These are phyloP conservation scores for Fusarium mangiferae DNA, from an alignment of 2,329 filamentous ascomycete species.

Conservation along the genomic window DNA sequence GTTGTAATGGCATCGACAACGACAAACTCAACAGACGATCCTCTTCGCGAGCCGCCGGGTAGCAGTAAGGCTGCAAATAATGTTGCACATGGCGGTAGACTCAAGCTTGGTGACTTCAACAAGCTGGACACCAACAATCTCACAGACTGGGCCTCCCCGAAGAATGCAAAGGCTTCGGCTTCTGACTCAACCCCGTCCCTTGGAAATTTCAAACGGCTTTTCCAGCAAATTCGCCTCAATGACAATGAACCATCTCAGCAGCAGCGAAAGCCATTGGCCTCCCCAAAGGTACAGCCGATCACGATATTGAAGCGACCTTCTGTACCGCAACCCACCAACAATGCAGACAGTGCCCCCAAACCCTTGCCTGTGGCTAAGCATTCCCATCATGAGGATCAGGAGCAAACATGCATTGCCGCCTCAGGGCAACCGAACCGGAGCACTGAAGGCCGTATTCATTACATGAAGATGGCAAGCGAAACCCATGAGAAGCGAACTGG, in stretches of 20 bases:
- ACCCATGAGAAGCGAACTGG: constrained; percentile 91
- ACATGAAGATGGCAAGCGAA: constrained; percentile 86
- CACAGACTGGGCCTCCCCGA: constrained; percentile 12
- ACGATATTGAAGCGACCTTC: constrained; percentile 13
- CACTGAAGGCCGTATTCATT: constrained; percentile 89
- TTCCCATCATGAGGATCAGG: constrained; percentile 83
- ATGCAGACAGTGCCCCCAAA: neutral
- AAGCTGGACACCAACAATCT: constrained; percentile 11
- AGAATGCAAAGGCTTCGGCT: neutral
- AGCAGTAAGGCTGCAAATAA: neutral
- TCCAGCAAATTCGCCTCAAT: constrained; percentile 20
- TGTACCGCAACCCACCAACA: neutral
- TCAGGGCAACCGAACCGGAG: constrained; percentile 87
- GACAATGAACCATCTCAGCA: neutral
- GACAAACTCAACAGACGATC: constrained; percentile 18
- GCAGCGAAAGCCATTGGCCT: neutral
- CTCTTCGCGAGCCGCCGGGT: constrained; percentile 30
- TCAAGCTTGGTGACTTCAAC: constrained; percentile 33
- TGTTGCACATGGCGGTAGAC: neutral
- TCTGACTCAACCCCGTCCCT: constrained; percentile 3
- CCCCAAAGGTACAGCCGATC: constrained; percentile 5
- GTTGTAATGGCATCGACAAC: constrained; percentile 28
- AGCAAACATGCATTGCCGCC: constrained; percentile 90
- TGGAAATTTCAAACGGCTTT: constrained; percentile 33
- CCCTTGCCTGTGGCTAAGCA: constrained; percentile 58